Conservation (phyloP, 306 rosid genomes). For the Potentilla sterilis region DNA sequence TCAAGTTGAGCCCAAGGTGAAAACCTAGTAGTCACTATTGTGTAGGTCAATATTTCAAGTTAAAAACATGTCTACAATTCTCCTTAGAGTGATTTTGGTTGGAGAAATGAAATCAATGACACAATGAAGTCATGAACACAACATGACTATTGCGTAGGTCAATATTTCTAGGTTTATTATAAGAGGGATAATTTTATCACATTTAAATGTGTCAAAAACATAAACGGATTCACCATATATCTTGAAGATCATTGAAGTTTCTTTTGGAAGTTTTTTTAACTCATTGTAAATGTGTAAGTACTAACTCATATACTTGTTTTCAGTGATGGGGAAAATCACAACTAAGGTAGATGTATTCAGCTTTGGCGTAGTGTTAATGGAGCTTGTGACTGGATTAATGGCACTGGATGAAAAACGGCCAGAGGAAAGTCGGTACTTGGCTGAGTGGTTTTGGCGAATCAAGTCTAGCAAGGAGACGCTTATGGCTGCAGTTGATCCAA, state of each 20-base stretch:
- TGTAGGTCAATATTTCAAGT: too few relatives aligned
- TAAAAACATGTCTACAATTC: neutral
- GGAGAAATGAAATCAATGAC: neutral
- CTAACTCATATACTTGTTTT: conserved; percentile 26
- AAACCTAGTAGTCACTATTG: neutral
- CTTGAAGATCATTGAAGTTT: neutral
- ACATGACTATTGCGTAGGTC: neutral
- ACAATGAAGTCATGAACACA: too few relatives aligned
- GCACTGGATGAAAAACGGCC: conserved; percentile 75
- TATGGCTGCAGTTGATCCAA: conserved; percentile 61
- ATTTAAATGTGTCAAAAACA: too few relatives aligned
- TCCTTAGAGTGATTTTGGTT: neutral
- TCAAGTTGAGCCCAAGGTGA: neutral
- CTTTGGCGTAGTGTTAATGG: conserved; percentile 78
- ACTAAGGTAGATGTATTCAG: conserved; percentile 83
- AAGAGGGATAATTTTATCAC: too few relatives aligned
- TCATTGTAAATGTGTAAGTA: neutral
- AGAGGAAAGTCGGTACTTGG: conserved; percentile 81
- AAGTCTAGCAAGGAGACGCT: conserved; percentile 59
- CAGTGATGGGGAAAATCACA: conserved; percentile 91
- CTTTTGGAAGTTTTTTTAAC: neutral
- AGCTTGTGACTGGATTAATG: conserved; percentile 64
- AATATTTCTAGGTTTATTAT: neutral
- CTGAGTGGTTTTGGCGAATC: conserved; percentile 73
- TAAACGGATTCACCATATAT: neutral